Conservation (phyloP, 768 basidiomycete species). For the Trametes gibbosa region DNA sequence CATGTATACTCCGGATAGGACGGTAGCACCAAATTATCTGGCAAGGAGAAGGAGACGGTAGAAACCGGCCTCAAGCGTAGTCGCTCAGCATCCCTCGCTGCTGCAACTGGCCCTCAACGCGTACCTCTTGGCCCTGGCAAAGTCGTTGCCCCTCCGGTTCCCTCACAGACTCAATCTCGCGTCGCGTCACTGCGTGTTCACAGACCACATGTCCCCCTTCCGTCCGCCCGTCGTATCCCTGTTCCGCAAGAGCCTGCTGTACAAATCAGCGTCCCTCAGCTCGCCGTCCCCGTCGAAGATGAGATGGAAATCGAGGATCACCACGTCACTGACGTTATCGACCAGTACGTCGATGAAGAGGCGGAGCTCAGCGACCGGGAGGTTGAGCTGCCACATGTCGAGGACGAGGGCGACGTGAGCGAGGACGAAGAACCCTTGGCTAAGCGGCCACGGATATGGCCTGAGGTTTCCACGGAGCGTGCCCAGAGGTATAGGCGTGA, state of each 20-base stretch:
- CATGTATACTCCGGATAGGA: conserved; percentile 36
- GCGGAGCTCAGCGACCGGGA: conserved; percentile 35
- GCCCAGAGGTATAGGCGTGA: conserved; percentile 56
- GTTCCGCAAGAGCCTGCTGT: conserved; percentile 21
- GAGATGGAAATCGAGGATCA: conserved; percentile 63
- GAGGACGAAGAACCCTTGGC: conserved; percentile 13
- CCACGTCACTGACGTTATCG: conserved; percentile 41
- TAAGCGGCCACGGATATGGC: conserved; percentile 61
- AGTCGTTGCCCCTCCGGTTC: conserved; percentile 23
- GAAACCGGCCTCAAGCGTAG: conserved; percentile 57
- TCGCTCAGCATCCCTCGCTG: conserved; percentile 65
- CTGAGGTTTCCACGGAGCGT: conserved; percentile 65
- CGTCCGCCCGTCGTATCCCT: conserved; percentile 40
- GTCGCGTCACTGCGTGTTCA: conserved; percentile 21
- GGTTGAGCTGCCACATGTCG: conserved; percentile 12
- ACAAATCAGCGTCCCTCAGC: conserved; percentile 17
- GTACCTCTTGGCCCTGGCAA: conserved; percentile 64
- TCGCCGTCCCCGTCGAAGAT: conserved; percentile 24
- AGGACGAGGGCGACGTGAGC: conserved; percentile 11
- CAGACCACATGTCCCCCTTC: conserved; percentile 36
- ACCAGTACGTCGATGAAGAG: conserved; percentile 41
- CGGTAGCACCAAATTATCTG: conserved; percentile 42
- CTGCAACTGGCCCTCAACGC: conserved; percentile 62
- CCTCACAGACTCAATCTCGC: conserved; percentile 18
- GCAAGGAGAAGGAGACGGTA: conserved; percentile 60